phyloP scores from a whole-genome alignment of 371 early-diverging fungal species.

The Funneliformis caledonium region DNA sequence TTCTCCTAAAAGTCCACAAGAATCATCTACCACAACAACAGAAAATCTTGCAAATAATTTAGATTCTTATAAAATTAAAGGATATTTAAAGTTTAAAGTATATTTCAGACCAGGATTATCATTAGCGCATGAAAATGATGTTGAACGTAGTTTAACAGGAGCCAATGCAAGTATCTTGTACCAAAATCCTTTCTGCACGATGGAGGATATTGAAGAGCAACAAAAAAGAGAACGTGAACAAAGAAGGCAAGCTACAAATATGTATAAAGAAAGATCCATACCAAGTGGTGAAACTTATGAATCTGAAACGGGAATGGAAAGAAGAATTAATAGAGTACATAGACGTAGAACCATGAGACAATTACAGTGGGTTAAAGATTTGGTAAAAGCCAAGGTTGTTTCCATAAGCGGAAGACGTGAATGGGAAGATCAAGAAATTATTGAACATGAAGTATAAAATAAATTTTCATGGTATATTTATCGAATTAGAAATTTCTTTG shows the following conservation, averaged over 20 bases:
- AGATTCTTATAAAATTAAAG: not conserved
- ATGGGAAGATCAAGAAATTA: slow-evolving; percentile 15
- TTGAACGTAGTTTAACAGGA: slow-evolving; percentile 25
- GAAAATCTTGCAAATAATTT: not conserved
- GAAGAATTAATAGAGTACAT: not conserved
- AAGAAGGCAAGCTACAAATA: not conserved
- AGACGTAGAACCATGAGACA: slow-evolving; percentile 1
- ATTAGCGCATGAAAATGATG: slow-evolving; percentile 2
- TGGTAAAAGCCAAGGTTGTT: not conserved
- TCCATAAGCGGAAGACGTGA: not conserved
- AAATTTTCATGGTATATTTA: not conserved
- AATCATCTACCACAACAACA: not conserved
- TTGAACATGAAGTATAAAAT: not conserved
- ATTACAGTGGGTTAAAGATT: slow-evolving; percentile 3
- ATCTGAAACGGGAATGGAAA: not conserved
- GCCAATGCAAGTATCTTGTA: slow-evolving; percentile 21
- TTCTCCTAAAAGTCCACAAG: not conserved
- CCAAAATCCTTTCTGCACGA: slow-evolving; percentile 9
- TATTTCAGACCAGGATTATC: slow-evolving; percentile 31
- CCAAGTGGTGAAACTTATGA: not conserved
- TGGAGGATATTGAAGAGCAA: not conserved
- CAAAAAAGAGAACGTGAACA: not conserved
- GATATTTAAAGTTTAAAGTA: slow-evolving; percentile 9
- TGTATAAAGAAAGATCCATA: not conserved
- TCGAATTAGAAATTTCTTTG: too few relatives aligned